A percentile compares a stretch with the other conserved stretches of the same genome.
Evolutionary conservation across 2,329 filamentous ascomycete species (phyloP).

Genomic region (Coniochaeta sp.): DNA sequence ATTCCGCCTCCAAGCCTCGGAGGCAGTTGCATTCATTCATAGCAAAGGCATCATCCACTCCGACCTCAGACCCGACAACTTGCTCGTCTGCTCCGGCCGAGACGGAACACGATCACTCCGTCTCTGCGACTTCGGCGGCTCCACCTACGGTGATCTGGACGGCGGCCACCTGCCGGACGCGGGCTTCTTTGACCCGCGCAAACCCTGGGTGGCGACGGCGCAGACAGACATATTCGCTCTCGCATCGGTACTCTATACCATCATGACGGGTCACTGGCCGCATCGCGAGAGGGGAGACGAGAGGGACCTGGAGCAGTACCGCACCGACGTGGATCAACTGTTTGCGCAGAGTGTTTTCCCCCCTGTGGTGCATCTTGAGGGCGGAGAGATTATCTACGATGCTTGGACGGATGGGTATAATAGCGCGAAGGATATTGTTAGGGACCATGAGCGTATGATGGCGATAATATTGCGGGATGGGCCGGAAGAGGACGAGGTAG

Average conservation of each 20-base stretch:
- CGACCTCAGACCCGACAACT: conserved; percentile 4
- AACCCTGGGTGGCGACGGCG: conserved; percentile 8
- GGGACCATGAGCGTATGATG: not conserved
- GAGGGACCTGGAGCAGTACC: not conserved
- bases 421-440: not conserved
- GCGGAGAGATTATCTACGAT: not conserved
- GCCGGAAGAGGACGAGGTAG: not conserved
- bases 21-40: conserved; percentile 3
- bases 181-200: conserved; percentile 11
- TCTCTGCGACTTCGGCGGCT: conserved; percentile 4
- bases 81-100: not conserved
- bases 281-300: not conserved
- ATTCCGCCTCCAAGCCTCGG: not conserved
- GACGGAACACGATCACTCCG: not conserved
- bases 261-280: conserved; percentile 14
- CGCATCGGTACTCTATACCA: conserved; percentile 15
- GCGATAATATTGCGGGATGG: not conserved
- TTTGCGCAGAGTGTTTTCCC: not conserved
- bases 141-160: not conserved
- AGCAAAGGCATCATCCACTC: conserved; percentile 3
- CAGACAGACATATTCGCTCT: conserved; percentile 15
- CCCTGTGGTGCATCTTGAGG: not conserved
- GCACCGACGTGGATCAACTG: not conserved
- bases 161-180: conserved; percentile 7
- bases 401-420: not conserved